A percentile compares a stretch with the other conserved stretches of the same genome.
These are phyloP conservation scores for Cutaneotrichosporon spelunceum DNA, from an alignment of 1,284 basidiomycete genomes.

Conservation along the genomic window DNA sequence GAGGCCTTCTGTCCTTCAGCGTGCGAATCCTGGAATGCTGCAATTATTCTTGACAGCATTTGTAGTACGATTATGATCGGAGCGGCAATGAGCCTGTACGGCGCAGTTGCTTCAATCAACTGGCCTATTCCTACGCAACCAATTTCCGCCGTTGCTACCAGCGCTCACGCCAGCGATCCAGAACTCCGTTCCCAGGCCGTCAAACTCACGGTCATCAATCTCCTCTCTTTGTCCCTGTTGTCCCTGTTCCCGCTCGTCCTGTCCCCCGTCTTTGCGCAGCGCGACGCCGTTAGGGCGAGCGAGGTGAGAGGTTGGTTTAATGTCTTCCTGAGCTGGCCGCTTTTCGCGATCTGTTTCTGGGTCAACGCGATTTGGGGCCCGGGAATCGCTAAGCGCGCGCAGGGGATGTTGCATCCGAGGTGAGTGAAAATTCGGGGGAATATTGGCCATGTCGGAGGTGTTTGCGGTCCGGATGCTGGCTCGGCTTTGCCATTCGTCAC, in stretches of 20 bases:
- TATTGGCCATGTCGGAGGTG: neutral
- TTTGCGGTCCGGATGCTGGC: too few species aligned
- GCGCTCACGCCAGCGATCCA: slow-evolving; percentile 38
- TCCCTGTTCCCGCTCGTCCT: slow-evolving; percentile 46
- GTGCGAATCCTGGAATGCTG: too few species aligned
- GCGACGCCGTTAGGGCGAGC: neutral
- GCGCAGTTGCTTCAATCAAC: too few species aligned
- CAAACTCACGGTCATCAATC: slow-evolving; percentile 51
- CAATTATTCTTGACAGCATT: too few species aligned
- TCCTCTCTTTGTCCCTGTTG: slow-evolving; percentile 46
- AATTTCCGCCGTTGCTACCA: too few species aligned
- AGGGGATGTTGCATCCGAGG: slow-evolving; percentile 44
- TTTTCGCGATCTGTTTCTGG: slow-evolving; percentile 49
- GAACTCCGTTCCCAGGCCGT: slow-evolving; percentile 46
- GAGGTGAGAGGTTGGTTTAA: slow-evolving; percentile 50
- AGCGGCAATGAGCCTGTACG: too few species aligned
- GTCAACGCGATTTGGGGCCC: slow-evolving; percentile 50
- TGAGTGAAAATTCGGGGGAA: slow-evolving; percentile 21
- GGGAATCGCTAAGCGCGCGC: slow-evolving; percentile 44
- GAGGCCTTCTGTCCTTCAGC: too few species aligned
- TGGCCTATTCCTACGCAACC: too few species aligned
- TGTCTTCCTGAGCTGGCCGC: slow-evolving; percentile 46
- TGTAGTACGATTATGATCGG: too few species aligned
- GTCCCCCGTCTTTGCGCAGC: slow-evolving; percentile 31
- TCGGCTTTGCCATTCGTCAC: too few species aligned